Conservation (phyloP, 1,139 yeast genomes). For the Nakaseomyces kungkrabaensis region DNA sequence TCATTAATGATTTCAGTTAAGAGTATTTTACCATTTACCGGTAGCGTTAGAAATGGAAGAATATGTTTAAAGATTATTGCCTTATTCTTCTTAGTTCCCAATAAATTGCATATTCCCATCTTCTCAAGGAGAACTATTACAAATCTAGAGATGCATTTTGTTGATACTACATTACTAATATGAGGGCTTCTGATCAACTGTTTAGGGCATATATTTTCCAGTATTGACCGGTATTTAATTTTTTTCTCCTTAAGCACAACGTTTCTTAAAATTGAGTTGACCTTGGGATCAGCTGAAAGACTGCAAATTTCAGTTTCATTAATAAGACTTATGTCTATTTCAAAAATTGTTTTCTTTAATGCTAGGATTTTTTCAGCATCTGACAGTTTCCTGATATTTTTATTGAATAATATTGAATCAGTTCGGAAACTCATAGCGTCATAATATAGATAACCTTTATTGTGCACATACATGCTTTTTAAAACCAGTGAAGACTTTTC, state of each 20-base stretch:
- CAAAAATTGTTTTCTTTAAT: neutral
- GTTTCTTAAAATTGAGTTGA: neutral
- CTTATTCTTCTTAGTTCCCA: constrained; percentile 50
- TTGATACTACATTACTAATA: constrained; percentile 10
- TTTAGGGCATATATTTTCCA: constrained; percentile 17
- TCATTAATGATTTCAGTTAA: constrained; percentile 25
- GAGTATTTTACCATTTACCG: constrained; percentile 29
- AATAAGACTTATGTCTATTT: neutral
- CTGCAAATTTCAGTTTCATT: neutral
- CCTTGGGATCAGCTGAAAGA: neutral
- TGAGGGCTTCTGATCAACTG: constrained; percentile 6
- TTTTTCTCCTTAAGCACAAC: constrained; percentile 2
- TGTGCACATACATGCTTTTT: neutral
- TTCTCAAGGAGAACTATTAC: constrained; percentile 36
- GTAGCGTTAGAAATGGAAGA: constrained; percentile 34
- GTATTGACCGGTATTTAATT: constrained; percentile 11
- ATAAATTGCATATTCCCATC: constrained; percentile 42
- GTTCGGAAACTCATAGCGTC: neutral
- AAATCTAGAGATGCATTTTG: constrained; percentile 33
- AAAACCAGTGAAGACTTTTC: neutral
- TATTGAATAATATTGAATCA: neutral
- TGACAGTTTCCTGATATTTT: neutral
- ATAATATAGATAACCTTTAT: neutral
- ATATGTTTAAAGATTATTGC: constrained; percentile 33
- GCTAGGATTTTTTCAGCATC: neutral